phyloP scores from a whole-genome alignment of 441 rosid genomes.

The Croton laevigatus region DNA sequence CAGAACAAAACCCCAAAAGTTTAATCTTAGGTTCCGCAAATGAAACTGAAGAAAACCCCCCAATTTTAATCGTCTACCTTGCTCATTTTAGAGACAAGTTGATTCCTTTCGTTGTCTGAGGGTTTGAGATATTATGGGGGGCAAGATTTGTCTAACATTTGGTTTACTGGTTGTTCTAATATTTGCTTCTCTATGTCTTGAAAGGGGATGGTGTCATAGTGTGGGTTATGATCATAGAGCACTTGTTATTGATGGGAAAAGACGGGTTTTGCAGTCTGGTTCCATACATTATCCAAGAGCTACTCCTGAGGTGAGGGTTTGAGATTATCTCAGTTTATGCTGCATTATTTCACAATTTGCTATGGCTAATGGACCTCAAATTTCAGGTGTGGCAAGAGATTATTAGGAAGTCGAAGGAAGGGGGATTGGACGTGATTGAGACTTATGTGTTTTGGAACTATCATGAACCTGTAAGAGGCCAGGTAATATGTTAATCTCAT shows the following conservation, averaged over 20 bases:
- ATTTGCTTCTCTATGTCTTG: constrained; percentile 29
- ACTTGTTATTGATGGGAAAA: constrained; percentile 56
- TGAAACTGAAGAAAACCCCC: background rate
- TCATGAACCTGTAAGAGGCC: constrained; percentile 63
- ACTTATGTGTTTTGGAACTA: constrained; percentile 70
- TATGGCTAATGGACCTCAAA: constrained; percentile 3
- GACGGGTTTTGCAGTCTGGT: constrained; percentile 62
- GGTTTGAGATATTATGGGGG: constrained; percentile 18
- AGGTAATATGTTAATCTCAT: constrained; percentile 37
- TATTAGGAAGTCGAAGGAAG: constrained; percentile 62
- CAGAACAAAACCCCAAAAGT: constrained; percentile 1
- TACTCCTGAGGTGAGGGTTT: constrained; percentile 48
- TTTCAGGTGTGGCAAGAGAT: constrained; percentile 66
- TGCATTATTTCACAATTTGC: constrained; percentile 5
- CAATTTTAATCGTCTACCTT: background rate
- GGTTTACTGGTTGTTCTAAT: constrained; percentile 26
- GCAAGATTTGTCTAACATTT: constrained; percentile 21
- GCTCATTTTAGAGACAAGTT: background rate
- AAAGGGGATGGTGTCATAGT: constrained; percentile 23
- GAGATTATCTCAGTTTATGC: background rate
- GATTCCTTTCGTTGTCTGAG: constrained; percentile 8
- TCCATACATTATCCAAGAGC: constrained; percentile 61
- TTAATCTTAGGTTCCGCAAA: background rate
- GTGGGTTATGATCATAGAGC: constrained; percentile 63
- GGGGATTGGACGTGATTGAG: constrained; percentile 67